These are phyloP conservation scores for Dioscorea alata DNA, from an alignment of 106 monocot genomes.

Conservation along the genomic window DNA sequence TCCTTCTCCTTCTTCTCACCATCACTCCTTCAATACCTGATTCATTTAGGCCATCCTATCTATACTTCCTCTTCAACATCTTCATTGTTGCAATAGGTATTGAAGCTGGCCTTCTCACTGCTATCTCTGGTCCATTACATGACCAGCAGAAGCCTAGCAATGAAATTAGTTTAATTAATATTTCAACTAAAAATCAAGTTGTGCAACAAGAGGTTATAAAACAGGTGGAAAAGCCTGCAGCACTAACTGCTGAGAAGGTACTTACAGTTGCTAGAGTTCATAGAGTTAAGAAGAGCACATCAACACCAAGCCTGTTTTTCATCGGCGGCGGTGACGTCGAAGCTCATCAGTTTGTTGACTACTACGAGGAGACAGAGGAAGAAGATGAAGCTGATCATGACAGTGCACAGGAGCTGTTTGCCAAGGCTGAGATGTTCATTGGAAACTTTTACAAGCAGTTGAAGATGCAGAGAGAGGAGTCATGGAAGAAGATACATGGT, in stretches of 20 bases:
- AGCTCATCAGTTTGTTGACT: conserved; percentile 7
- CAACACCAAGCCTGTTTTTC: conserved; percentile 77
- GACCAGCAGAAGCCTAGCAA: conserved; percentile 20
- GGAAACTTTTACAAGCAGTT: conserved; percentile 81
- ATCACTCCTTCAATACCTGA: conserved; percentile 45
- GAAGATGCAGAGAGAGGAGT: conserved; percentile 87
- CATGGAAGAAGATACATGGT: conserved; percentile 69
- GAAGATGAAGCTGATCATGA: conserved; percentile 10
- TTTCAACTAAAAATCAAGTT: neutral
- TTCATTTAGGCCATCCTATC: conserved; percentile 50
- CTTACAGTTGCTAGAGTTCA: neutral
- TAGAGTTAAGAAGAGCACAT: conserved; percentile 41
- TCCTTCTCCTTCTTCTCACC: conserved; percentile 42
- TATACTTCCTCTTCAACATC: conserved; percentile 80
- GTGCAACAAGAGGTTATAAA: neutral
- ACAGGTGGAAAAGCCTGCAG: neutral
- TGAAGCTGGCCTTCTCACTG: conserved; percentile 52
- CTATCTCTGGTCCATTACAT: conserved; percentile 17
- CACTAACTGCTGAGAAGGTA: neutral
- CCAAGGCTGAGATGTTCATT: conserved; percentile 74
- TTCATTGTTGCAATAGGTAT: conserved; percentile 52
- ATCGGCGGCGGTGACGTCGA: conserved; percentile 36
- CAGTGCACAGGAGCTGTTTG: conserved; percentile 44
- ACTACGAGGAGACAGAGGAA: conserved; percentile 10
- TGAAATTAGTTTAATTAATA: neutral